Evolutionary conservation across 768 basidiomycete genomes (phyloP).

Genomic region (Agrocybe chaxingu): DNA sequence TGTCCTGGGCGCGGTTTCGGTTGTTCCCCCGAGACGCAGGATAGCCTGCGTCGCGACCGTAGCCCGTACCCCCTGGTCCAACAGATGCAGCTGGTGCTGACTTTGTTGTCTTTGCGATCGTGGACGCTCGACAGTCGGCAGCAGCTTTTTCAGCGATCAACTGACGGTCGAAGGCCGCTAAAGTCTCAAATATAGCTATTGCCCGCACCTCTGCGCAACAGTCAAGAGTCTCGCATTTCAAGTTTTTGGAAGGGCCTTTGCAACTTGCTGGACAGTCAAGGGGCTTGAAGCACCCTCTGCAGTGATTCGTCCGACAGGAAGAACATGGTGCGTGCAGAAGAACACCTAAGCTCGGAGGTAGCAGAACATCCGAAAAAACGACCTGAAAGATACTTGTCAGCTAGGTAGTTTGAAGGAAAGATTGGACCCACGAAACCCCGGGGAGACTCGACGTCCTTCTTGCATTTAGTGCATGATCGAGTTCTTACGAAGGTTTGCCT

Average conservation of each 20-base stretch:
- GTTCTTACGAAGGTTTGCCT: conserved; percentile 32
- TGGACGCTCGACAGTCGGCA: conserved; percentile 34
- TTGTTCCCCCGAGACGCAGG: neutral
- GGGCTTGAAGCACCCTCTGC: conserved; percentile 45
- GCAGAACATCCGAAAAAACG: conserved; percentile 19
- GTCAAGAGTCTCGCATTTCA: conserved; percentile 29
- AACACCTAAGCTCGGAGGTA: conserved; percentile 25
- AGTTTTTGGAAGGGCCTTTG: conserved; percentile 32
- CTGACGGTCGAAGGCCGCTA: conserved; percentile 47
- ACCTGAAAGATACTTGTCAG: conserved; percentile 19
- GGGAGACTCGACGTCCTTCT: conserved; percentile 30
- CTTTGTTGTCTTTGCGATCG: conserved; percentile 25
- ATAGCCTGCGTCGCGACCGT: conserved; percentile 15
- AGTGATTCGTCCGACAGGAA: conserved; percentile 41
- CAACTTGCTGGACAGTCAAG: conserved; percentile 36
- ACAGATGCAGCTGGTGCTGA: conserved; percentile 20
- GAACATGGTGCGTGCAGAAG: conserved; percentile 43
- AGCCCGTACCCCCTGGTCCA: conserved; percentile 54
- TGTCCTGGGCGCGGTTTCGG: neutral
- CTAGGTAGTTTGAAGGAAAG: neutral
- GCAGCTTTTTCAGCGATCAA: conserved; percentile 38
- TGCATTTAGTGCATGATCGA: conserved; percentile 36
- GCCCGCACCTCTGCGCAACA: conserved; percentile 49
- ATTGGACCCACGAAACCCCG: conserved; percentile 37
- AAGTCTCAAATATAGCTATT: conserved; percentile 47